Conservation (phyloP, 179 eudicot genomes). For the Patellifolia procumbens region DNA sequence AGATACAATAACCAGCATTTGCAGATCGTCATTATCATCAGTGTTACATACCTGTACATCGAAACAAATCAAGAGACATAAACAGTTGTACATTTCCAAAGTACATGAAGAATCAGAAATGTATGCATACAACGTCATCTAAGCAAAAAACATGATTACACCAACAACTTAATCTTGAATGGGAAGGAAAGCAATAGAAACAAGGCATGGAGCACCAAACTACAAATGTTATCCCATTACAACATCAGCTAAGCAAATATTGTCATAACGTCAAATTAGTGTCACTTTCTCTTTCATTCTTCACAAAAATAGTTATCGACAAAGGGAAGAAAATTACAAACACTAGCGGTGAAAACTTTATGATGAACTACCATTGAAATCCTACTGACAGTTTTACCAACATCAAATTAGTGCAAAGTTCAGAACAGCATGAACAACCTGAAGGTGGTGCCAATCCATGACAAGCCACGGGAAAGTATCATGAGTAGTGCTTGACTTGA, state of each 20-base stretch:
- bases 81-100: not conserved
- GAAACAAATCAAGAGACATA: slow-evolving; percentile 1
- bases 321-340: slow-evolving; percentile 17
- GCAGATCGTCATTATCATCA: slow-evolving; percentile 66
- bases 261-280: not conserved
- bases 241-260: not conserved
- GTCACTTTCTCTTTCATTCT: slow-evolving; percentile 4
- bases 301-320: slow-evolving; percentile 15
- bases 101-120: not conserved
- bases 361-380: not conserved
- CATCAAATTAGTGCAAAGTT: not conserved
- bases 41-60: slow-evolving; percentile 65
- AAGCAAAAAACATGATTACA: no score
- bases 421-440: not conserved
- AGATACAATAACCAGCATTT: slow-evolving; percentile 69
- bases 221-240: not conserved
- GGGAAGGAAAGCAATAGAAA: not conserved
- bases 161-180: not conserved
- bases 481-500: not conserved
- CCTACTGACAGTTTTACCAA: not conserved
- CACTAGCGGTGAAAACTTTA: not conserved
- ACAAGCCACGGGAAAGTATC: not conserved
- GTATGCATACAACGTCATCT: not conserved
- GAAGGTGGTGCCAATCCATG: not conserved
- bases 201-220: not conserved